Base-by-base conservation (phyloP, 768 basidiomycete species). In the Panus rudis region DNA sequence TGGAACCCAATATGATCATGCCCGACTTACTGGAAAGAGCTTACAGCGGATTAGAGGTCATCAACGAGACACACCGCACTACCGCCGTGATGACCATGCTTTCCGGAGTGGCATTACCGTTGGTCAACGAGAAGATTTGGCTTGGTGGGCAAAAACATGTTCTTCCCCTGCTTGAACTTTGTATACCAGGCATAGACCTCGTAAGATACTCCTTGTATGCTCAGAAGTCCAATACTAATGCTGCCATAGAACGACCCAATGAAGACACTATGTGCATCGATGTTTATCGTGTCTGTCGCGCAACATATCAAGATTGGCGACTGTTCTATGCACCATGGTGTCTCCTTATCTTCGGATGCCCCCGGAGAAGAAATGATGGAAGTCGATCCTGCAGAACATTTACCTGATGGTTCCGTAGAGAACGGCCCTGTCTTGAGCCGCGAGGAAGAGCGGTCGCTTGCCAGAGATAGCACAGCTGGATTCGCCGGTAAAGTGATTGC, bases 51-150 rank as follows among this genome's bases (percentile, higher is more conserved):
- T 68, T 98, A n/a, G 92, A 96, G 58, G 81, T 84, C 10, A 76
- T 97, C 14, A 92, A 93, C 50, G 93, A 97, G 70, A 98, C 94
- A 0, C 91, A 96, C 59, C 71, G 93, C 30, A 96, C 93, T 4
- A 92, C 91, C 2, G 88, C 93, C 1, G 89, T 91, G 8, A 70
- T 97, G 34, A 88, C 84, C 40, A 85, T 87, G 60, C 73, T 97
- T 22, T 76, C 85, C 16, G 81, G 79, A 2, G 78, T 92, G 21
- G 69, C 88, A 14, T 72, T 82, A 4, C 82, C 90, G 8, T 63
- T 97, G 14, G 76, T 87, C 3, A 80, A 79, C 3, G 86, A 92
- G 56, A 76, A 68, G 20, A 56, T 85, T 22, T 96, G 90, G 83
- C 69, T 86, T 4, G 79, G 81, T 6, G 93, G 94, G 0, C 91